Base-by-base conservation (phyloP, 805 yeast genomes). In the Ogataea chonburiensis region DNA sequence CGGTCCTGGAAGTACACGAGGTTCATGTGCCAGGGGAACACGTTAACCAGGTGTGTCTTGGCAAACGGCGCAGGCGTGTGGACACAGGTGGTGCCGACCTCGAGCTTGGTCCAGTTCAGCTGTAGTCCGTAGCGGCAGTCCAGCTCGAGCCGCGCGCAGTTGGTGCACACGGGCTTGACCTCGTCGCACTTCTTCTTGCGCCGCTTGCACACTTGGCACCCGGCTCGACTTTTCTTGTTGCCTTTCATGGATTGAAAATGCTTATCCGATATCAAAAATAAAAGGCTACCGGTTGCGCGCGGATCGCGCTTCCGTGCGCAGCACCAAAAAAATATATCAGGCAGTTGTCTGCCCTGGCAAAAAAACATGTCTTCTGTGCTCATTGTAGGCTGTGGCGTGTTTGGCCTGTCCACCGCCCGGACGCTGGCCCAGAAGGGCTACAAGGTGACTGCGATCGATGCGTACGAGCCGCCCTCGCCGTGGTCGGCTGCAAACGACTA, bases 401-500 rank as follows among this genome's bases (percentile, higher is more conserved):
- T 75, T 28, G 84, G 84, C 3, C 68, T 79, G 8, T 58, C 79
- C 0, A 50, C 68, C 5, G 83, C 81, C 0, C 55, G 64, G 12
- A 67, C 61, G 0, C 55, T 78, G 15, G 48, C 63, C 2, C 72
- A 74, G 37, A 47, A 50, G 12, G 64, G 63, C 1, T 32, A 41
- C 18, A 8, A 11, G 4, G 49, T 46, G 15, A 64, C 65, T 1
- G 58, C 81, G 3, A 53, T 81, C 8, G 76, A 81, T 1, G 64
- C 55, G 20, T 63, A 64, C 55, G 67, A 60, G 63, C 66, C 67
- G 4, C 49, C 88, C 4, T 79, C 86, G 0, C 71, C 81, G 2
- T 81, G 86, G 86, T 87, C 88, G 0, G 89, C 88, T 12, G 89
- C 88, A 0, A 86, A 81, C 55, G 81, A 69, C 57, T 59, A 60